phyloP scores from a whole-genome alignment of 1,284 basidiomycete species.

The Pulveroboletus sp. region DNA sequence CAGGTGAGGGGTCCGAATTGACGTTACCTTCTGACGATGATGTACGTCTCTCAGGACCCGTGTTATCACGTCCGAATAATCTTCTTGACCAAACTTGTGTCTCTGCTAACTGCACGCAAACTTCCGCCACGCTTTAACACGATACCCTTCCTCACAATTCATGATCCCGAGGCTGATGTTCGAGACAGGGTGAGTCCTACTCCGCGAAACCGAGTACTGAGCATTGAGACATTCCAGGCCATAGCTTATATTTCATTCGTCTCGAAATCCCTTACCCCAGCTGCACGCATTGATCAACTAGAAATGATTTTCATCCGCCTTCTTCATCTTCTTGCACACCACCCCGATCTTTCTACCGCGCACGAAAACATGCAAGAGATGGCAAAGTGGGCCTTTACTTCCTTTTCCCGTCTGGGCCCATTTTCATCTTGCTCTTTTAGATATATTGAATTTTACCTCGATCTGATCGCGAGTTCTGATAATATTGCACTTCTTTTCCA shows the following conservation, averaged over 20 bases:
- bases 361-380: slow-evolving; percentile 70
- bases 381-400: slow-evolving; percentile 54
- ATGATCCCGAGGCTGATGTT: slow-evolving; percentile 89
- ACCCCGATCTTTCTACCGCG: slow-evolving; percentile 81
- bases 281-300: slow-evolving; percentile 64
- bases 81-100: slow-evolving; percentile 78
- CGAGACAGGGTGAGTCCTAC: slow-evolving; percentile 50
- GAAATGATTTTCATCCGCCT: slow-evolving; percentile 86
- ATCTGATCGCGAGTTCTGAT: slow-evolving; percentile 70
- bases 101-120: slow-evolving; percentile 60
- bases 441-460: slow-evolving; percentile 89
- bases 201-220: neutral
- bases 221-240: slow-evolving; percentile 44
- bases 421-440: slow-evolving; percentile 40
- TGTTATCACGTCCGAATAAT: slow-evolving; percentile 82
- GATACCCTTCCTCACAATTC: slow-evolving; percentile 84
- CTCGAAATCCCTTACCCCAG: slow-evolving; percentile 51
- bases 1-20: slow-evolving; percentile 53
- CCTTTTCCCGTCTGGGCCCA: neutral
- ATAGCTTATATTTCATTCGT: slow-evolving; percentile 55
- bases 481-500: slow-evolving; percentile 85
- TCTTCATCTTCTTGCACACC: slow-evolving; percentile 87
- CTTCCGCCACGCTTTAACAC: slow-evolving; percentile 78
- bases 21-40: neutral
- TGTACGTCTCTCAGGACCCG: slow-evolving; percentile 60